Evolutionary conservation across 2,329 filamentous ascomycete species (phyloP).

Genomic region (Pseudogymnoascus sp.): DNA sequence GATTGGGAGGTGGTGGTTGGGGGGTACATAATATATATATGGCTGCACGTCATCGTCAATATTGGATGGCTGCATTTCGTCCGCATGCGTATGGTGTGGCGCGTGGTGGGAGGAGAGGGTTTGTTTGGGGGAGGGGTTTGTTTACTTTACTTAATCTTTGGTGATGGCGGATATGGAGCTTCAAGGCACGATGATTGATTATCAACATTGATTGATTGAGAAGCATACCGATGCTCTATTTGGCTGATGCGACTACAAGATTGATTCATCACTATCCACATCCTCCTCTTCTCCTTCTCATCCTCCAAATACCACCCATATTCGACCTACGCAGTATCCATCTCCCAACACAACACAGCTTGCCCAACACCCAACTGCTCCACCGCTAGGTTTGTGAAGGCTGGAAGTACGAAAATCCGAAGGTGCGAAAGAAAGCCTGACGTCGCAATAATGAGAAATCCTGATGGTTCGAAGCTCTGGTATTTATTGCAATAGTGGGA

Average conservation of each 20-base stretch:
- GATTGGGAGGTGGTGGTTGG: not conserved
- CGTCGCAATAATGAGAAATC: no score
- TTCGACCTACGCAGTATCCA: not conserved
- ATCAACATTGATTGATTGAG: not conserved
- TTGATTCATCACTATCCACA: not conserved
- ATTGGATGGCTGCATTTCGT: slow-evolving; percentile 1
- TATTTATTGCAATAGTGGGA: no score
- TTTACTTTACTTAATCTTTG: not conserved
- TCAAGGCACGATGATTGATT: not conserved
- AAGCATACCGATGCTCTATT: not conserved
- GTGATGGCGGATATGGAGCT: not conserved
- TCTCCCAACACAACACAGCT: no score
- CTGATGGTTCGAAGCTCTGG: no score
- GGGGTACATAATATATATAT: not conserved
- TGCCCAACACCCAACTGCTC: no score
- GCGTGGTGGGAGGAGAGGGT: not conserved
- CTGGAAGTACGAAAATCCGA: no score
- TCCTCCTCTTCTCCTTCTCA: no score
- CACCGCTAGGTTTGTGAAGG: no score
- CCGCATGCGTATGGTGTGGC: not conserved
- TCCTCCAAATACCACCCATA: not conserved
- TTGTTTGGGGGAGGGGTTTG: not conserved
- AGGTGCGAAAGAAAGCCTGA: no score
- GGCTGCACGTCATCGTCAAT: not conserved
- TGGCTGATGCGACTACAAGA: not conserved